These are phyloP conservation scores for Byssochlamys sp. DNA, from an alignment of 2,329 filamentous ascomycete genomes.

Conservation along the genomic window DNA sequence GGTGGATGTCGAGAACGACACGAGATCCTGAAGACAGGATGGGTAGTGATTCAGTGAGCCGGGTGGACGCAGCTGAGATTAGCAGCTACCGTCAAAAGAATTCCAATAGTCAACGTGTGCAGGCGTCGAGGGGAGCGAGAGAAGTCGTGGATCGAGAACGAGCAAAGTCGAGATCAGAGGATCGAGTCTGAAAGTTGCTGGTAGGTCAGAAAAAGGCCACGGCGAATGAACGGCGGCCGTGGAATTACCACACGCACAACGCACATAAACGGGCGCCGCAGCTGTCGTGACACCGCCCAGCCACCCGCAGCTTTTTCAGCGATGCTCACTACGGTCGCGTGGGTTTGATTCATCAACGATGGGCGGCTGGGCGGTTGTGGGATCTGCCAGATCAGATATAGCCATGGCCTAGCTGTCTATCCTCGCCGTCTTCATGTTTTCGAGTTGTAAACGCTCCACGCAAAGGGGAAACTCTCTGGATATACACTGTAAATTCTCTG, in stretches of 20 bases:
- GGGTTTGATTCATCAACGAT: background rate
- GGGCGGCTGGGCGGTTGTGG: background rate
- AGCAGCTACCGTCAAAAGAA: conserved; percentile 2
- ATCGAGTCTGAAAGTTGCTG: conserved; percentile 20
- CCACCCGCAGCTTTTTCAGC: conserved; percentile 2
- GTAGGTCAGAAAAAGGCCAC: conserved; percentile 14
- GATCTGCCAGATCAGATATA: background rate
- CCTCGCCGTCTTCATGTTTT: background rate
- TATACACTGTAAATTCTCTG: background rate
- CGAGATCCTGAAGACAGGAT: background rate
- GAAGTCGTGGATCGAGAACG: conserved; percentile 20
- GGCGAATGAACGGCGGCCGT: conserved; percentile 20
- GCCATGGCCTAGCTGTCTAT: background rate
- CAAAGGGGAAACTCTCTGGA: background rate
- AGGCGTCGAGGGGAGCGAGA: conserved; percentile 1
- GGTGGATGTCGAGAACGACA: conserved; percentile 2
- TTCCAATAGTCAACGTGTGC: background rate
- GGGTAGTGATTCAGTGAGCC: background rate
- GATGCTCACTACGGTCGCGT: background rate
- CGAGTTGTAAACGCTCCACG: background rate
- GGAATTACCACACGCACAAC: conserved; percentile 16
- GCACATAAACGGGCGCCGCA: background rate
- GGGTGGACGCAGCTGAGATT: conserved; percentile 5
- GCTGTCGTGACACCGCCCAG: conserved; percentile 7
- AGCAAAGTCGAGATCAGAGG: conserved; percentile 24